Base-by-base conservation (phyloP, 768 basidiomycete genomes). In the Russula dissimulans region DNA sequence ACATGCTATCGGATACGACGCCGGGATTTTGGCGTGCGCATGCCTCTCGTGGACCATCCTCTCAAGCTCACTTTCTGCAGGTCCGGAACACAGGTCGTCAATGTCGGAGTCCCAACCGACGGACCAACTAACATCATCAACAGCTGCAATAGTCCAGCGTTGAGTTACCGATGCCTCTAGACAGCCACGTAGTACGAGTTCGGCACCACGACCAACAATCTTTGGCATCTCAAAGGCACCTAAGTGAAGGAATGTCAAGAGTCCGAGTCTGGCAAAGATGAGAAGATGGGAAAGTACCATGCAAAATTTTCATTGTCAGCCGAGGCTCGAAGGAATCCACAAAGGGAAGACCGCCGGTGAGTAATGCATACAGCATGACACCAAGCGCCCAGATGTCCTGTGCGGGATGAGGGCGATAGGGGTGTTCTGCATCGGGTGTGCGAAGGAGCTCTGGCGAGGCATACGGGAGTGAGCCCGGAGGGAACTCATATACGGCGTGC, bases 341-440 rank as follows among this genome's bases (percentile, higher is more conserved):
- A 70, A 97, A 97, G 0, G 97, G 97, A 7, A 98, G 76, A n/a
- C 78, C 76, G 3, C 93, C 93, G 0, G 85, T 85, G 18, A 98
- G 78, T 1, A 99, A 77, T 8, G 87, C 84, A 69, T 93, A 91
- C 2, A 99, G 82, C 63, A 97, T 79, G 56, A 94, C 85, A 0
- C 97, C 97, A 3, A 97, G 75, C 0, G 97, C 94, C 97, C 97
- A 99, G 32, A 98, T 85, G 65, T 99, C 97, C 69, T 94, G 91
- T 0, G 89, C 83, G 2, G 93, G 87, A 66, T 82, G 74, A 0
- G 81, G 79, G 46, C 54, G 66, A 46, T 70, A 71, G 6, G 76
- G 66, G 0, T 74, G 68, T 34, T 74, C 68, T 3, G 72, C 73
- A 15, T 73, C 71, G 54, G 80, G 82, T 0, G 89, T 83, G 4